These are phyloP conservation scores for Trifolium pratense DNA, from an alignment of 306 rosid genomes.

Conservation along the genomic window DNA sequence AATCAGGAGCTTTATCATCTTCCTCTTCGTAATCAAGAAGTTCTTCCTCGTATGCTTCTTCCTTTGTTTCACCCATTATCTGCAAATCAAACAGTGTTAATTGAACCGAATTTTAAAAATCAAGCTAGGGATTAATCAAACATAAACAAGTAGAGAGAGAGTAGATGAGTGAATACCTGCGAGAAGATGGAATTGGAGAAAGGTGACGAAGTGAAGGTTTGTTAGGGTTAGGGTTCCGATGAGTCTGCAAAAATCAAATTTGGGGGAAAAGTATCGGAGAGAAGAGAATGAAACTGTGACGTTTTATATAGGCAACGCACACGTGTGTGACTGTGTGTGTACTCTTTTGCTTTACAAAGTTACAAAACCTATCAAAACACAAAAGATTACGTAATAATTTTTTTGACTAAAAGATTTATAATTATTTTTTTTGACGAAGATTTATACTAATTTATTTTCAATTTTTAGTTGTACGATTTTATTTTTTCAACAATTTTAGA, in stretches of 20 bases:
- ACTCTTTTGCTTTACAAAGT: neutral
- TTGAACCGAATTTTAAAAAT: conserved; percentile 14
- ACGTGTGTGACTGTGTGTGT: neutral
- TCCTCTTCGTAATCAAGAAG: conserved; percentile 96
- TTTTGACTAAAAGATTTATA: too few relatives aligned
- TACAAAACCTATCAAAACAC: neutral
- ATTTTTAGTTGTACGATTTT: too few relatives aligned
- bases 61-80: conserved; percentile 95
- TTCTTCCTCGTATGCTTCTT: conserved; percentile 90
- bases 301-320: neutral
- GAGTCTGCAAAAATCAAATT: conserved; percentile 73
- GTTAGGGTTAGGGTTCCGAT: conserved; percentile 41
- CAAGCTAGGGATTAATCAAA: conserved; percentile 41
- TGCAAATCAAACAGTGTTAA: conserved; percentile 36
- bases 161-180: conserved; percentile 49
- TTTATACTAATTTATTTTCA: too few relatives aligned
- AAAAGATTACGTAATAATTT: too few relatives aligned
- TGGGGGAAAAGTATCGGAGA: neutral
- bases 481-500: too few relatives aligned
- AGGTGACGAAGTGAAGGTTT: neutral
- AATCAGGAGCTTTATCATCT: conserved; percentile 85
- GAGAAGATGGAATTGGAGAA: conserved; percentile 32
- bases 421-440: too few relatives aligned
- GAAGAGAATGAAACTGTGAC: conserved; percentile 2
- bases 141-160: neutral